Conservation (phyloP, 176 grass and related monocot genomes). For the Stipa capillata region DNA sequence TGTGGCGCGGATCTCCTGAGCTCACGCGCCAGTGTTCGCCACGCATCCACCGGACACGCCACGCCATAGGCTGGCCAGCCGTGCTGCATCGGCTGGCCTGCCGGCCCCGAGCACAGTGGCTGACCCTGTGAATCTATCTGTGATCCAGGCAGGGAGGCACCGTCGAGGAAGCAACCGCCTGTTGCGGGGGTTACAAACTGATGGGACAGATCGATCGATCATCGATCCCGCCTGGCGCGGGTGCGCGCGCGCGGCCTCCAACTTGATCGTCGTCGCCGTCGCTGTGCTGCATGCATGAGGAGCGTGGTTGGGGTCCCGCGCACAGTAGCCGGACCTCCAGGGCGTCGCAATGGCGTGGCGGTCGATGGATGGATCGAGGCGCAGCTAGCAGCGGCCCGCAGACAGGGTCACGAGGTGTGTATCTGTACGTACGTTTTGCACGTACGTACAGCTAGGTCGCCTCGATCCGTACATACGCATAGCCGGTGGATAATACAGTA, state of each 20-base stretch:
- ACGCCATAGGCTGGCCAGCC: too few species aligned
- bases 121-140: too few species aligned
- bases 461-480: too few species aligned
- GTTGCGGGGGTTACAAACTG: neutral
- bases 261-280: neutral
- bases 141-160: neutral
- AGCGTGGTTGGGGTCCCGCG: neutral
- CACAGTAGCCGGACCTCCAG: neutral
- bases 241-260: too few species aligned
- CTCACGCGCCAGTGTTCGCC: too few species aligned
- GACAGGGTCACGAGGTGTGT: neutral
- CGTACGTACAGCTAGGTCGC: too few species aligned
- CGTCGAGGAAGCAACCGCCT: neutral
- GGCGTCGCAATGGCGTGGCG: neutral
- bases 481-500: too few species aligned
- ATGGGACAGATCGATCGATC: neutral
- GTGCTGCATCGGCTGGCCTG: neutral
- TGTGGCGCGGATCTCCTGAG: slow-evolving; percentile 31
- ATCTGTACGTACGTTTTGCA: too few species aligned
- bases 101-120: neutral
- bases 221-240: neutral
- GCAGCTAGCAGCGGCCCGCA: too few species aligned
- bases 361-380: neutral
- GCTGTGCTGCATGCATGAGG: neutral
- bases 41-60: too few species aligned